A percentile compares a stretch with the other conserved stretches of the same genome.
Conservation (phyloP, 306 rosid species). For the Medicago arabica region DNA sequence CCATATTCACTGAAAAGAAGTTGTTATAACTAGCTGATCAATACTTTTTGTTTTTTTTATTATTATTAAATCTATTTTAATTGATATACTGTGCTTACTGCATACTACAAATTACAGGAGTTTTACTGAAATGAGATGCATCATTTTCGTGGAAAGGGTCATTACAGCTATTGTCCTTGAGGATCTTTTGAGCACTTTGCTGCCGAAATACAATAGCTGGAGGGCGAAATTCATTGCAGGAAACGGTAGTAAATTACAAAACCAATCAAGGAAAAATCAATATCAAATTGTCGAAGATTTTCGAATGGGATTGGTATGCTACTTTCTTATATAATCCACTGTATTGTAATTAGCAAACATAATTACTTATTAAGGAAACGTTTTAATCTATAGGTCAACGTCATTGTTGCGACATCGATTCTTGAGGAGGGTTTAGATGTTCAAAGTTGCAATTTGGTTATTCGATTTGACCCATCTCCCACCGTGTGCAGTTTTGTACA, state of each 20-base stretch:
- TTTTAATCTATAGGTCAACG: slow-evolving; percentile 62
- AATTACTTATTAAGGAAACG: slow-evolving; percentile 32
- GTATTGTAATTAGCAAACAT: slow-evolving; percentile 8
- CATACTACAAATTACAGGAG: slow-evolving; percentile 43
- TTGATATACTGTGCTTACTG: too few relatives aligned
- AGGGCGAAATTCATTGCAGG: slow-evolving; percentile 81
- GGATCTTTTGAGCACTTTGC: slow-evolving; percentile 58
- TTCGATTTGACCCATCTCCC: slow-evolving; percentile 82
- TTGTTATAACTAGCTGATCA: too few relatives aligned
- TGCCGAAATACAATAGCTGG: slow-evolving; percentile 74
- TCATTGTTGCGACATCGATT: slow-evolving; percentile 92
- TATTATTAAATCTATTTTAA: too few relatives aligned
- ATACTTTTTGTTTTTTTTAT: too few relatives aligned
- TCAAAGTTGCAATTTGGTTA: slow-evolving; percentile 84
- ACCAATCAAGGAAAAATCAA: slow-evolving; percentile 70
- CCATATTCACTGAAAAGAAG: too few relatives aligned
- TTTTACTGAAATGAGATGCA: slow-evolving; percentile 70
- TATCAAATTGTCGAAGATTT: slow-evolving; percentile 80
- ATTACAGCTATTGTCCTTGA: slow-evolving; percentile 71
- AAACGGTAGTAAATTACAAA: slow-evolving; percentile 47
- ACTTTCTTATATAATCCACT: slow-evolving; percentile 6
- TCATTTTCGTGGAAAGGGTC: slow-evolving; percentile 83
- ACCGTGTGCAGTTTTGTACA: slow-evolving; percentile 93
- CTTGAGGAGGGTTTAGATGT: slow-evolving; percentile 93
- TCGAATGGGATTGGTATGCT: slow-evolving; percentile 74